Conservation (phyloP, 441 rosid genomes). For the Syzygium malaccense region DNA sequence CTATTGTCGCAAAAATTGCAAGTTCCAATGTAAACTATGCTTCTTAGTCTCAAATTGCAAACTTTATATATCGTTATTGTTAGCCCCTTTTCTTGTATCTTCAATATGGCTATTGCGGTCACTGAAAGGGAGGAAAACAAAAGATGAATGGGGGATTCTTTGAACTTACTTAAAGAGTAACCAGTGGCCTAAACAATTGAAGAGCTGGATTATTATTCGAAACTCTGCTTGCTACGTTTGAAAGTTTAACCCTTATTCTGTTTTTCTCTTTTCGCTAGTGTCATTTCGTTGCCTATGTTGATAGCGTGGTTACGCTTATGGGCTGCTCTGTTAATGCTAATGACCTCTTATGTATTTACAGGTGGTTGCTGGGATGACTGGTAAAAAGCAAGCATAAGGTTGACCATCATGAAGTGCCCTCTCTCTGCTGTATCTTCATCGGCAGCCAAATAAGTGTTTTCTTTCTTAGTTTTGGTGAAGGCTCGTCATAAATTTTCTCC, state of each 20-base stretch:
- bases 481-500: background rate
- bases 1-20: background rate
- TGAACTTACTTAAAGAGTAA: background rate
- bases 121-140: background rate
- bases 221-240: background rate
- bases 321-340: background rate
- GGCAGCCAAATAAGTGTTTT: slow-evolving; percentile 34
- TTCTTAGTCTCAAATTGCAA: background rate
- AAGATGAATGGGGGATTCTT: background rate
- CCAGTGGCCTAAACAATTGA: background rate
- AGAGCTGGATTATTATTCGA: background rate
- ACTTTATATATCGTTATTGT: background rate
- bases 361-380: slow-evolving; percentile 87
- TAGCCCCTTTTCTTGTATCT: background rate
- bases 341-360: slow-evolving; percentile 14
- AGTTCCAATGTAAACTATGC: background rate
- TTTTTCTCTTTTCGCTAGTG: background rate
- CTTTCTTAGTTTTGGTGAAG: slow-evolving; percentile 5
- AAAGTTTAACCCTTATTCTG: background rate
- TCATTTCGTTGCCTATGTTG: background rate
- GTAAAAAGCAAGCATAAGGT: slow-evolving; percentile 44
- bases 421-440: slow-evolving; percentile 6
- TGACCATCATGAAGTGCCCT: background rate
- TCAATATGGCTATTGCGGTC: background rate
- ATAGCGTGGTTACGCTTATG: background rate